Evolutionary conservation across 129 eudicot genomes (phyloP), one percentile per base, ranked within the genome.

Genomic region (Deinandra increscens): DNA sequence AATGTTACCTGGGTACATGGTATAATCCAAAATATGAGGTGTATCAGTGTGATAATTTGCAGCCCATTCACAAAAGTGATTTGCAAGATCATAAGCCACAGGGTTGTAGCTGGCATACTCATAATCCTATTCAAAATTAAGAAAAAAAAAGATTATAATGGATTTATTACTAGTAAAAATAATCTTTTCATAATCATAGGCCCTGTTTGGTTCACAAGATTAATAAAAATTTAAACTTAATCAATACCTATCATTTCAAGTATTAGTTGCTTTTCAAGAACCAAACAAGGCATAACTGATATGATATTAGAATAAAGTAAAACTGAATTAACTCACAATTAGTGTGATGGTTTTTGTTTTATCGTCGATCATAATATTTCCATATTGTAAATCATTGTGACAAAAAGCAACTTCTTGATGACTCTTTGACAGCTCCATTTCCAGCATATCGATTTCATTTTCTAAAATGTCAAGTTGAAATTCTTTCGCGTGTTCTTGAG

Each of bases 81-180:
- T 86, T 26, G 98, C 96, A 60, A 92, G 45, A 68, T 92, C 98
- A 78, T 84, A 92, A 0, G 96, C 88, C 61, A 83, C 72, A 26
- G 96, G 98, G 48, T 92, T 92, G 80, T 89, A 92, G 76, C 95
- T 86, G 29, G 95, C 82, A 79, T 92, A 89, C 78, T 92, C 98
- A 64, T 92, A 92, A 76, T 92, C 98, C 98, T 89, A 81, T 61
- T 6, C 46, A 58, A 51, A 15, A 7, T 15, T 17, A 38, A 60
- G 14, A 64, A 12, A 26, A 44, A 14, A 37, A 26, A 72, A 4
- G 29, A 18, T 7, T 11, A 6, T 44, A 33, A 34, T 23, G 15
- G 42, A 14, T 12, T 53, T 20, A 53, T 19, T 20, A 12, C 6
- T 12, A 45, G 69, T 37, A 39, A 39, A 39, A 39, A 3, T 23